Base-by-base conservation (phyloP, 2,329 filamentous ascomycete species). In the Aspergillus sp. region DNA sequence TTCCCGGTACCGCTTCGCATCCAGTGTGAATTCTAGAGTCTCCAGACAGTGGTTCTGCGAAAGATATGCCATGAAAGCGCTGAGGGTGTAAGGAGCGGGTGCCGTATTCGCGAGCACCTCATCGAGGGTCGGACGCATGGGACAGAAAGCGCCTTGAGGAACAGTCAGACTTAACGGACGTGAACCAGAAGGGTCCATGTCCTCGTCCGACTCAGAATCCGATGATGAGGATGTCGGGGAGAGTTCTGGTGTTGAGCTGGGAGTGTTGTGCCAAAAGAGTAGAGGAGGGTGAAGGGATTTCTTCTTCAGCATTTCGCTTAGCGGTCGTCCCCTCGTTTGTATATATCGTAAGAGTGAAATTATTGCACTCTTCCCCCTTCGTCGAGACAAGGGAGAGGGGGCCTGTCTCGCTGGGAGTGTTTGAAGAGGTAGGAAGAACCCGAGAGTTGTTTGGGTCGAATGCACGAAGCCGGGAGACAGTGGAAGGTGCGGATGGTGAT, bases 21-120 rank as follows among this genome's bases (percentile, higher is more conserved):
- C 95, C 82, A 97, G 89, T 41, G 93, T 96, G 74, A 99, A 99
- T 71, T 98, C 95, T 39, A 99, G 81, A 1, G 93, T 97, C 75
- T 99, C 95, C 63, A 98, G 80, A 71, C 95, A 99, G 76, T 98
- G 93, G 69, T 98, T 98, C 70, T 96, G 93, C 1, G 93, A 97
- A 4, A 98, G 83, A 69, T 96, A 98, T 55, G 93, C 93, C 86
- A 95, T 98, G 75, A 98, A 98, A 32, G 93, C 93, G 59, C 86
- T 88, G 8, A 97, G 81, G 0, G 93, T 96, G 83, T 91, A 98
- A 64, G 95, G 95, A 41, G 91, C 87, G 8, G 90, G 87, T 36
- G 95, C 90, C 44, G 85, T 85, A 76, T 97, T 95, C 63, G 90
- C 85, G 44, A 99, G 84, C 26, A 99, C 96, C 67, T 98, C 93